Conservation (phyloP, 345 rosid genomes). For the Hibiscus tridactylites region DNA sequence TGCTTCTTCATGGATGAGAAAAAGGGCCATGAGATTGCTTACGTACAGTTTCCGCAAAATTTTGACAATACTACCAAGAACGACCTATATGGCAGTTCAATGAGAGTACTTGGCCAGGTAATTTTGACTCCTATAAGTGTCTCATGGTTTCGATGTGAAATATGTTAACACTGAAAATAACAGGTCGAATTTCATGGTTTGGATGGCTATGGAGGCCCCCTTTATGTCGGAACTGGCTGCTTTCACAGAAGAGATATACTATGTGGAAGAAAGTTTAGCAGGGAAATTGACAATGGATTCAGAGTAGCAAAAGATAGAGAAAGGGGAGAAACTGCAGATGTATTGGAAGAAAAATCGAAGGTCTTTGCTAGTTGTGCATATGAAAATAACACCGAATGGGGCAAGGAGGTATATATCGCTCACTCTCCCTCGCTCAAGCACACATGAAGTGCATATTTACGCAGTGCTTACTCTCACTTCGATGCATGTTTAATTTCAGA, state of each 20-base stretch:
- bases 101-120: constrained; percentile 20
- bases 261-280: constrained; percentile 23
- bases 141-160: not conserved
- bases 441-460: not conserved
- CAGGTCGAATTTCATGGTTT: constrained; percentile 60
- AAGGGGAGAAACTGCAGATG: not conserved
- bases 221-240: constrained; percentile 65
- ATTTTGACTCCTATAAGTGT: not conserved
- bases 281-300: not conserved
- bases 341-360: constrained; percentile 33
- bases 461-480: not conserved
- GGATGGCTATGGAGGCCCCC: constrained; percentile 67
- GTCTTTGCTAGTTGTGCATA: constrained; percentile 46
- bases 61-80: constrained; percentile 49
- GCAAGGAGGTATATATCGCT: constrained; percentile 42
- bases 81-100: constrained; percentile 36
- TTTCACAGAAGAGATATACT: constrained; percentile 76
- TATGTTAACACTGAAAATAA: not conserved
- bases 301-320: not conserved
- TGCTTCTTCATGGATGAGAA: constrained; percentile 80
- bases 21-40: constrained; percentile 52
- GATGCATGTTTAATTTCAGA: constrained; percentile 26
- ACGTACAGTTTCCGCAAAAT: constrained; percentile 59
- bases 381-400: constrained; percentile 61
- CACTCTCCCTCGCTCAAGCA: not conserved